Evolutionary conservation across 768 basidiomycete species (phyloP).

Genomic region (Polyporus arcularius): DNA sequence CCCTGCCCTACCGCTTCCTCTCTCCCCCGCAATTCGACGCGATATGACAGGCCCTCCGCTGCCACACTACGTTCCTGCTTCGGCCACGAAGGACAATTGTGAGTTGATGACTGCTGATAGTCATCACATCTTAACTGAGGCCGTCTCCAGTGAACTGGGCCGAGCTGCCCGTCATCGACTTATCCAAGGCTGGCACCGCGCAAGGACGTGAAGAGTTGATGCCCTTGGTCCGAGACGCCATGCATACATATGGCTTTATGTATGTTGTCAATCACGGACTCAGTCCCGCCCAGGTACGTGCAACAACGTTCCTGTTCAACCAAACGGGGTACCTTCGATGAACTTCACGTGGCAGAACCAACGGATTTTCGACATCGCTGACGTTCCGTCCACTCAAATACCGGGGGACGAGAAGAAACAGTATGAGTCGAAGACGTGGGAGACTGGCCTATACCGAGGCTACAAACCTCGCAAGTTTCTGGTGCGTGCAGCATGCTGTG

Average conservation of each 20-base stretch:
- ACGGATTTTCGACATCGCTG: constrained; percentile 38
- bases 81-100: constrained; percentile 37
- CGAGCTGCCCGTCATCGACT: constrained; percentile 33
- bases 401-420: constrained; percentile 33
- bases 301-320: neutral
- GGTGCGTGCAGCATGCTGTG: constrained; percentile 37
- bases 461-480: constrained; percentile 57
- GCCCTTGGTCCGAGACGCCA: constrained; percentile 28
- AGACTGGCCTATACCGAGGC: constrained; percentile 51
- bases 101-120: constrained; percentile 14
- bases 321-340: neutral
- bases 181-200: constrained; percentile 24
- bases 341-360: constrained; percentile 24
- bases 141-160: constrained; percentile 34
- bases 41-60: neutral
- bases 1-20: too few species aligned
- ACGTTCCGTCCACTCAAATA: constrained; percentile 36
- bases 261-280: constrained; percentile 35
- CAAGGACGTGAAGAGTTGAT: constrained; percentile 30
- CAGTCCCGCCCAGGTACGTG: constrained; percentile 26
- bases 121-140: neutral
- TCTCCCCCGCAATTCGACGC: too few species aligned
- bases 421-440: constrained; percentile 34
- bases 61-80: constrained; percentile 7
- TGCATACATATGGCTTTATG: constrained; percentile 33